Conservation (phyloP, 805 yeast genomes). For the Pichia scutulata region DNA sequence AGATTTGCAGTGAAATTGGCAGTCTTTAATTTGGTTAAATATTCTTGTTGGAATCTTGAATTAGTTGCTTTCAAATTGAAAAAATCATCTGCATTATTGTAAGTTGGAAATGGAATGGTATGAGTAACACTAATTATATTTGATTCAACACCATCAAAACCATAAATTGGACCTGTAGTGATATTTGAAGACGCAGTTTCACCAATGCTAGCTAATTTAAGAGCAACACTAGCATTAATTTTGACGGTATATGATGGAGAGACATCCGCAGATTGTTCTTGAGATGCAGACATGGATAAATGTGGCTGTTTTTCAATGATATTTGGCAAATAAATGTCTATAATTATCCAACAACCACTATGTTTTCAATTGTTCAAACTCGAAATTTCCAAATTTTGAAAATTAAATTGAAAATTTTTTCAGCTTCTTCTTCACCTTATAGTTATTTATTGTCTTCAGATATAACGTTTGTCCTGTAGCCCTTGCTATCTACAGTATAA, state of each 20-base stretch:
- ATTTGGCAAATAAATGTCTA: not conserved
- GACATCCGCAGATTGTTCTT: not conserved
- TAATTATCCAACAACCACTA: not conserved
- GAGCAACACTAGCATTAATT: conserved; percentile 45
- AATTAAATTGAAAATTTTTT: not conserved
- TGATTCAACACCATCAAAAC: conserved; percentile 45
- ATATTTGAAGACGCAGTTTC: conserved; percentile 54
- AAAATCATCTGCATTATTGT: conserved; percentile 37
- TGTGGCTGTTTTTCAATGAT: not conserved
- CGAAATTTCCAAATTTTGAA: not conserved
- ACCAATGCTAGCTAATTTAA: conserved; percentile 60
- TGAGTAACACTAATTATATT: conserved; percentile 47
- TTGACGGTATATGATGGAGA: conserved; percentile 26
- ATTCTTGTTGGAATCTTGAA: conserved; percentile 58
- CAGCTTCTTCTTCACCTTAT: not conserved
- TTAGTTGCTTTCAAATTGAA: conserved; percentile 52
- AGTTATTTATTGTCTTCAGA: no score
- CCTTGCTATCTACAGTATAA: no score
- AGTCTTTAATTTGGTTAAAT: conserved; percentile 51
- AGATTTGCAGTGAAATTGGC: conserved; percentile 62
- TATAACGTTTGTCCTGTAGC: no score
- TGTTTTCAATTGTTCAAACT: not conserved
- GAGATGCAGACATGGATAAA: not conserved
- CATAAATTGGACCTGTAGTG: conserved; percentile 65
- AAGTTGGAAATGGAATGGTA: conserved; percentile 17